Evolutionary conservation across 768 basidiomycete species (phyloP).

Genomic region (Kwoniella botswanensis): DNA sequence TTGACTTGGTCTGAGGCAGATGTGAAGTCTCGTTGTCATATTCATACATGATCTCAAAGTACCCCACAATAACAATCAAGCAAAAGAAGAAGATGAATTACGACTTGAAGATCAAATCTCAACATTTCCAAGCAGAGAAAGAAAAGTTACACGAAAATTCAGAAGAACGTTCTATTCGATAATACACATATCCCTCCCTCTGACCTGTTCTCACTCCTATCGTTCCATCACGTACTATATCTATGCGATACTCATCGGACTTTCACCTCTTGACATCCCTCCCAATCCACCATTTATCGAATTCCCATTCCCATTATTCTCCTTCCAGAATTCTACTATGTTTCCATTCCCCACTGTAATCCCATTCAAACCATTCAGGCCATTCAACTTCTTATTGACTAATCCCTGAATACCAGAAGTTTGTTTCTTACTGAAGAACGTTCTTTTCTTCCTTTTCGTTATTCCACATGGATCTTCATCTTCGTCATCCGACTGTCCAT

Average conservation of each 20-base stretch:
- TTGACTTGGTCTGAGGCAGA: no score
- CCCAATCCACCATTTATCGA: conserved; percentile 1
- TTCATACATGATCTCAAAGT: no score
- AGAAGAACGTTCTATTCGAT: no score
- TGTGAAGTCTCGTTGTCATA: no score
- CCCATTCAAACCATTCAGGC: not conserved
- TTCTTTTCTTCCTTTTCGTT: conserved; percentile 29
- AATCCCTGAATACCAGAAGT: conserved; percentile 4
- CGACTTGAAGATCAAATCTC: no score
- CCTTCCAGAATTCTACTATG: conserved; percentile 1
- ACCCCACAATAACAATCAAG: no score
- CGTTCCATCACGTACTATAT: not conserved
- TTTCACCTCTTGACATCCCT: conserved; percentile 33
- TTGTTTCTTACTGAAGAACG: conserved; percentile 37
- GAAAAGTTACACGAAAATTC: no score
- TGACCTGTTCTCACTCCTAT: no score
- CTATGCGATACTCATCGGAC: conserved; percentile 47
- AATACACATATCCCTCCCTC: no score
- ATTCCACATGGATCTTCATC: conserved; percentile 30
- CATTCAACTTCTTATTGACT: conserved; percentile 11
- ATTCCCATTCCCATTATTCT: not conserved
- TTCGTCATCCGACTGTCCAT: conserved; percentile 18
- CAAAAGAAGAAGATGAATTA: no score
- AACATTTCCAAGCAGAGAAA: no score
- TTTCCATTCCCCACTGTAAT: conserved; percentile 2